Evolutionary conservation across 176 grass and related monocot species (phyloP).

Genomic region (Miscanthus lutarioriparius): DNA sequence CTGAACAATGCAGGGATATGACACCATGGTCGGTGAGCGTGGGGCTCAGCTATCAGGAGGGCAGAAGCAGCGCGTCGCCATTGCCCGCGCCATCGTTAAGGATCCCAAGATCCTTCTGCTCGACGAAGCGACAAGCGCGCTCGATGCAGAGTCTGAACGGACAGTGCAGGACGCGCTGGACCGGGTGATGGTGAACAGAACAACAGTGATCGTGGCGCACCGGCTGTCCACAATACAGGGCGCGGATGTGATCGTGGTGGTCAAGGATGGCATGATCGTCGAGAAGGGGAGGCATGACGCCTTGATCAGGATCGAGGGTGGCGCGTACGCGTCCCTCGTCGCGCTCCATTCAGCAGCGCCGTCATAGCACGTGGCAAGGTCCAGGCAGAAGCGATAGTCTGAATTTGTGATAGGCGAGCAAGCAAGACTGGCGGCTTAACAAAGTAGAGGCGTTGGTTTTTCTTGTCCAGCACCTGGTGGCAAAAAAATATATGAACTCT

Average conservation of each 20-base stretch:
- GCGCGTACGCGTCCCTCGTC: conserved; percentile 67
- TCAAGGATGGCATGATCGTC: conserved; percentile 58
- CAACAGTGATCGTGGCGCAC: conserved; percentile 57
- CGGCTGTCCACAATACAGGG: conserved; percentile 60
- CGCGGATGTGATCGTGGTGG: conserved; percentile 57
- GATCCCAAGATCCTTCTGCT: conserved; percentile 65
- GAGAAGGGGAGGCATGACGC: conserved; percentile 72
- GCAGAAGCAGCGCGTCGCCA: conserved; percentile 71
- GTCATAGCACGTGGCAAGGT: neutral
- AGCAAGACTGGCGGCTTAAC: neutral
- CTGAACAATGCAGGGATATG: conserved; percentile 61
- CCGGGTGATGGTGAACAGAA: conserved; percentile 47
- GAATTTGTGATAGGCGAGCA: neutral
- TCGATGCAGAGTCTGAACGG: conserved; percentile 64
- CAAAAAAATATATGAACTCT: neutral
- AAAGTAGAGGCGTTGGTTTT: neutral
- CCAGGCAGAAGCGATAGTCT: neutral
- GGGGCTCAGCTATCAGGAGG: conserved; percentile 75
- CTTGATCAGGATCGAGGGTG: conserved; percentile 48
- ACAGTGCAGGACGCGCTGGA: conserved; percentile 67
- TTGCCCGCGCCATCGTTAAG: conserved; percentile 67
- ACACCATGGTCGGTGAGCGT: conserved; percentile 62
- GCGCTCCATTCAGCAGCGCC: conserved; percentile 35
- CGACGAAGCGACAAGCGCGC: conserved; percentile 76
- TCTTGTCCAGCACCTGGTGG: neutral